Conservation (phyloP, 345 rosid genomes). For the Gossypium rotundifolium region DNA sequence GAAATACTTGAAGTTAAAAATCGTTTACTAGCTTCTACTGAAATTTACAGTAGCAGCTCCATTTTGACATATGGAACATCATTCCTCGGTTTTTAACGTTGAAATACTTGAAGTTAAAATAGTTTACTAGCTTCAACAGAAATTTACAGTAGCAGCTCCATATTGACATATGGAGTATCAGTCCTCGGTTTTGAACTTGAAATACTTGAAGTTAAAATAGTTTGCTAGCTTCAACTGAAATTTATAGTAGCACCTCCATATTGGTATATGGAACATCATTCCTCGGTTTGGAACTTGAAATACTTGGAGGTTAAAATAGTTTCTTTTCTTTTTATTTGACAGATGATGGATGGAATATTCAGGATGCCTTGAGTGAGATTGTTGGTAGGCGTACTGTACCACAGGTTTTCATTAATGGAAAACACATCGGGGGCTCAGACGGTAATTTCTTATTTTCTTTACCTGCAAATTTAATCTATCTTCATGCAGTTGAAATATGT, state of each 20-base stretch:
- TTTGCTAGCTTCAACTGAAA: background rate
- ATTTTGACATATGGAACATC: background rate
- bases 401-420: conserved; percentile 77
- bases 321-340: conserved; percentile 15
- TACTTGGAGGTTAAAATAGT: background rate
- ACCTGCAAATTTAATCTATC: background rate
- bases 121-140: background rate
- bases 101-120: background rate
- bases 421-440: conserved; percentile 91
- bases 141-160: background rate
- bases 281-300: background rate
- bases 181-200: too few species aligned
- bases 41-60: background rate
- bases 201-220: background rate
- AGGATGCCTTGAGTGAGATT: conserved; percentile 55
- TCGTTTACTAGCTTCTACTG: background rate
- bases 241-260: background rate
- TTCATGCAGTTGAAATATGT: background rate
- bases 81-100: background rate
- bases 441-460: conserved; percentile 35
- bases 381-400: conserved; percentile 83
- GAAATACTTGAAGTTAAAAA: background rate
- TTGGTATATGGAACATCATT: background rate
- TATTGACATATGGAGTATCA: too few species aligned
- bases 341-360: conserved; percentile 75